Percentiles rank a stretch among this genome's conserved stretches.
phyloP scores from a whole-genome alignment of 2,329 filamentous ascomycete genomes.

The Ophiocordyceps camponoti-floridani region DNA sequence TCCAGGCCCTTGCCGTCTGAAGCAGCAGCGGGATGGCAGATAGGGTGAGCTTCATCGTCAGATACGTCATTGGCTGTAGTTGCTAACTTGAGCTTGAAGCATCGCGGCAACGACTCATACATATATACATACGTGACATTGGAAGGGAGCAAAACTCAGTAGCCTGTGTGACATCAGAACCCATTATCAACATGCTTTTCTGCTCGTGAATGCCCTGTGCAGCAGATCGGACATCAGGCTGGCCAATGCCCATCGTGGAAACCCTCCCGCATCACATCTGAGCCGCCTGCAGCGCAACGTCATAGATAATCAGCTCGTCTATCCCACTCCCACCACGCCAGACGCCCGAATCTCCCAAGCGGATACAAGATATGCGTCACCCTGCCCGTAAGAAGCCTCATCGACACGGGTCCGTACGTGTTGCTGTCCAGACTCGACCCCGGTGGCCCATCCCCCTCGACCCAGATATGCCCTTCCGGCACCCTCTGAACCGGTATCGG shows the following conservation, averaged over 20 bases:
- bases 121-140: too few relatives aligned
- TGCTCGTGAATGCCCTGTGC: too few relatives aligned
- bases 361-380: conserved; percentile 60
- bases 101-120: too few relatives aligned
- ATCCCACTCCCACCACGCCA: conserved; percentile 39
- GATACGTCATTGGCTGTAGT: too few relatives aligned
- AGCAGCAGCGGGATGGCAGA: background rate
- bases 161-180: too few relatives aligned
- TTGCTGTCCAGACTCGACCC: conserved; percentile 68
- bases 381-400: conserved; percentile 55
- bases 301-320: conserved; percentile 2
- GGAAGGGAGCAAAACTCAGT: too few relatives aligned
- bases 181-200: too few relatives aligned
- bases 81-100: too few relatives aligned
- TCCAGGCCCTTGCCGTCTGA: background rate
- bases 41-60: background rate
- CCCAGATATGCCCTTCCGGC: conserved; percentile 78
- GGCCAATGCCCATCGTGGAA: too few relatives aligned
- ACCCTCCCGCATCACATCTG: too few relatives aligned
- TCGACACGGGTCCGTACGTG: conserved; percentile 69
- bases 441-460: conserved; percentile 73
- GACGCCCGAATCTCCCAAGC: conserved; percentile 34
- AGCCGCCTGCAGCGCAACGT: too few relatives aligned
- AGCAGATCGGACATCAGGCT: too few relatives aligned
- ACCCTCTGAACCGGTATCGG: conserved; percentile 40